Percentiles rank a stretch among this genome's conserved stretches.
phyloP scores from a whole-genome alignment of 73 alveolate genomes.

The Paramecium pentaurelia region DNA sequence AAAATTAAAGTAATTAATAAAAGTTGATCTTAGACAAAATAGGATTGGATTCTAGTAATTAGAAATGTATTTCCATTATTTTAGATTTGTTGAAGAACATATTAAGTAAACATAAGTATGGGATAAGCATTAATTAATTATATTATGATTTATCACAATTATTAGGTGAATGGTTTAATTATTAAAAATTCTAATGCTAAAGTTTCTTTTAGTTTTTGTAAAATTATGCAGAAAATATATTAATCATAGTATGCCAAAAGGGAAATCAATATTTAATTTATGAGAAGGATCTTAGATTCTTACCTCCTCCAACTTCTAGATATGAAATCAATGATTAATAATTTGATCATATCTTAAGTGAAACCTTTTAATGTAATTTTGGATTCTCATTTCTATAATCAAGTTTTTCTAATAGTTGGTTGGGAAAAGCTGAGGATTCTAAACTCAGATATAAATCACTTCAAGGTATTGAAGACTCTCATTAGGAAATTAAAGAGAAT shows the following conservation, averaged over 20 bases:
- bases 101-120: not conserved
- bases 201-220: constrained; percentile 23
- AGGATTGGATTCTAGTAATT: not conserved
- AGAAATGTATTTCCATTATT: not conserved
- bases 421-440: not conserved
- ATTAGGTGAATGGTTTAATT: constrained; percentile 6
- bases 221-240: not conserved
- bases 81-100: not conserved
- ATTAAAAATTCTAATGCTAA: not conserved
- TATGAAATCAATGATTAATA: not conserved
- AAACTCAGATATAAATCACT: not conserved
- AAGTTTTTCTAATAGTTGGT: constrained; percentile 7
- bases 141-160: not conserved
- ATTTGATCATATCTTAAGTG: not conserved
- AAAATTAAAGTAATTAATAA: not conserved
- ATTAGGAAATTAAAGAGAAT: constrained; percentile 17
- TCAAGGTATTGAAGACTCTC: not conserved
- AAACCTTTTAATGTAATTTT: not conserved
- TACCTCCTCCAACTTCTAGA: not conserved
- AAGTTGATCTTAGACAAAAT: not conserved
- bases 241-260: not conserved
- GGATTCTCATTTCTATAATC: not conserved
- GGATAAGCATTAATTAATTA: not conserved
- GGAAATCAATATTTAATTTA: not conserved
- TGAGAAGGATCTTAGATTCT: not conserved